Evolutionary conservation across 1,284 basidiomycete genomes (phyloP).

Genomic region (Cutaneotrichosporon mucoides): DNA sequence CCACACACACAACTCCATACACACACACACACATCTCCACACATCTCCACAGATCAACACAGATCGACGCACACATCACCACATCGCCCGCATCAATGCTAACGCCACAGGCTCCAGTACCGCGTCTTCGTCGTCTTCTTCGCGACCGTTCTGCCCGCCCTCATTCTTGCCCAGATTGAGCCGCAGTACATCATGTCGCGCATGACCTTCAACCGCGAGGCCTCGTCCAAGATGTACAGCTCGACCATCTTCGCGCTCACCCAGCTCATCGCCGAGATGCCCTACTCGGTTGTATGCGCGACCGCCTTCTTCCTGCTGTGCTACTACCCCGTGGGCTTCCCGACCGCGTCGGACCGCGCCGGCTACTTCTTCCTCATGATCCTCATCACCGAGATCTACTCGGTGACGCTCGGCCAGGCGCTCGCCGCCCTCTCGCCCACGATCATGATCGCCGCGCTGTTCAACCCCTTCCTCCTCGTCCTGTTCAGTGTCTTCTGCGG

Average conservation of each 20-base stretch:
- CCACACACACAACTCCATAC: too few relatives aligned
- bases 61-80: too few relatives aligned
- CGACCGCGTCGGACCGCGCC: constrained; percentile 27
- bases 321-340: constrained; percentile 45
- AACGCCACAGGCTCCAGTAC: constrained; percentile 68
- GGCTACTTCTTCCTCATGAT: constrained; percentile 57
- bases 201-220: constrained; percentile 56
- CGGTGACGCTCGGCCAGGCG: constrained; percentile 66
- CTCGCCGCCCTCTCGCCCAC: constrained; percentile 65
- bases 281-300: constrained; percentile 58
- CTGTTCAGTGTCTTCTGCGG: constrained; percentile 70
- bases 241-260: constrained; percentile 67
- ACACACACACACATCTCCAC: too few relatives aligned
- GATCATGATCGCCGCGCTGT: constrained; percentile 66
- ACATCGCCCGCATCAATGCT: too few relatives aligned
- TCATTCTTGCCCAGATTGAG: constrained; percentile 57
- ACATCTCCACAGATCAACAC: too few relatives aligned
- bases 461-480: constrained; percentile 71
- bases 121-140: constrained; percentile 62
- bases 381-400: constrained; percentile 69
- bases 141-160: constrained; percentile 39
- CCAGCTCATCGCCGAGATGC: constrained; percentile 76
- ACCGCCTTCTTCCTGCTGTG: constrained; percentile 66
- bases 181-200: constrained; percentile 81
- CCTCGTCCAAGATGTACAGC: constrained; percentile 53